These are phyloP conservation scores for Trichoderma arundinaceum DNA, from an alignment of 2,329 filamentous ascomycete species.

Conservation along the genomic window DNA sequence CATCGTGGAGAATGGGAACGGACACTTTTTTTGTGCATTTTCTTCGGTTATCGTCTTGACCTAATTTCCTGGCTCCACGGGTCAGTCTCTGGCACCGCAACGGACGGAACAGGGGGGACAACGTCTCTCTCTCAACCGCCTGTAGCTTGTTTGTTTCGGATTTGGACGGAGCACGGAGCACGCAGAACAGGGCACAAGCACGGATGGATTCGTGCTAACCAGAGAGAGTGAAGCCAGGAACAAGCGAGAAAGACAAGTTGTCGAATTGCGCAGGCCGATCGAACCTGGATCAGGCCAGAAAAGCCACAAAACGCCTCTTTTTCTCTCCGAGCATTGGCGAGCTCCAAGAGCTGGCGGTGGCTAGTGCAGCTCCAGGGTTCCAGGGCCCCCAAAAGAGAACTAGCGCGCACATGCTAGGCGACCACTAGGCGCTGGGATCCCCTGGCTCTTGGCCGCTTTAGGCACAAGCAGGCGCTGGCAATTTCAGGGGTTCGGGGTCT, in stretches of 20 bases:
- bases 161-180: conserved; percentile 5
- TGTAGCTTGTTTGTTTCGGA: conserved; percentile 16
- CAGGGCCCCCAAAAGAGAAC: not conserved
- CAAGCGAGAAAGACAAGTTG: conserved; percentile 8
- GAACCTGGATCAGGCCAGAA: conserved; percentile 14
- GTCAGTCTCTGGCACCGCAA: not conserved
- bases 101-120: not conserved
- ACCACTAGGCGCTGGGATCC: not conserved
- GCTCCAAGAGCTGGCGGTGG: conserved; percentile 4
- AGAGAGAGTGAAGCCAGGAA: conserved; percentile 6
- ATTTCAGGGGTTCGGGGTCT: conserved; percentile 24
- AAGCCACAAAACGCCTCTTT: conserved; percentile 4
- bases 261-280: conserved; percentile 13
- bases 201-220: not conserved
- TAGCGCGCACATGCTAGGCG: conserved; percentile 5
- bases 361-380: not conserved
- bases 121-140: not conserved
- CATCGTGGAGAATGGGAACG: conserved; percentile 24
- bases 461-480: conserved; percentile 10
- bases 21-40: conserved; percentile 18
- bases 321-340: conserved; percentile 9
- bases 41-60: conserved; percentile 25
- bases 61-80: conserved; percentile 21
- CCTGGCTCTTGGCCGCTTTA: conserved; percentile 4
- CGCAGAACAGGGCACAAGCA: too few relatives aligned